Conservation (phyloP, 208 protist genomes). For the Naegleria lovaniensis region DNA sequence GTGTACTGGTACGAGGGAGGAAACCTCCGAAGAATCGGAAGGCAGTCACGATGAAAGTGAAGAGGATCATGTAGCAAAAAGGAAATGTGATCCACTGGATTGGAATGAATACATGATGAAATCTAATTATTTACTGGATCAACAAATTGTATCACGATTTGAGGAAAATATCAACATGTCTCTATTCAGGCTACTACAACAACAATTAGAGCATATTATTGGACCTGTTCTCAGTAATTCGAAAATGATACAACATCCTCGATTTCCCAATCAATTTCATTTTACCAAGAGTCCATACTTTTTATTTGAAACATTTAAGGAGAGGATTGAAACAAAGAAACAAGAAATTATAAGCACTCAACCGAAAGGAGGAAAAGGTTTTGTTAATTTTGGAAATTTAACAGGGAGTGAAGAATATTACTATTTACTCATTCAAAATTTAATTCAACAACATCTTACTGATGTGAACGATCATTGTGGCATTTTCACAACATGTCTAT, state of each 20-base stretch:
- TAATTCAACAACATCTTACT: neutral
- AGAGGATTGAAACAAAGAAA: neutral
- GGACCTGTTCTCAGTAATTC: neutral
- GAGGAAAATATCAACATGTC: no score
- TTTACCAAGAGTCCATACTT: neutral
- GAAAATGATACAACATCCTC: neutral
- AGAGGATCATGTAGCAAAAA: no score
- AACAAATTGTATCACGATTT: no score
- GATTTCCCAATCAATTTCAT: neutral
- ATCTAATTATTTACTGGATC: no score
- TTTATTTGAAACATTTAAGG: neutral
- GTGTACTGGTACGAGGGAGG: no score
- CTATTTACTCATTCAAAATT: neutral
- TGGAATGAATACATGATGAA: no score
- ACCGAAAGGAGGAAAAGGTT: neutral
- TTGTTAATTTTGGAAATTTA: neutral
- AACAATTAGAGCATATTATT: neutral
- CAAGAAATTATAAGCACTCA: neutral
- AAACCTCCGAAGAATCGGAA: no score
- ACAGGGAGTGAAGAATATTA: neutral
- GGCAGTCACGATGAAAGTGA: no score
- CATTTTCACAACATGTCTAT: neutral
- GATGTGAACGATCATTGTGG: neutral
- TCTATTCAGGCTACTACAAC: no score
- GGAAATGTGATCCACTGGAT: no score